Percentiles rank a stretch among this genome's conserved stretches.
phyloP scores from a whole-genome alignment of 2,329 filamentous ascomycete species.

The Plenodomus biglobosus region DNA sequence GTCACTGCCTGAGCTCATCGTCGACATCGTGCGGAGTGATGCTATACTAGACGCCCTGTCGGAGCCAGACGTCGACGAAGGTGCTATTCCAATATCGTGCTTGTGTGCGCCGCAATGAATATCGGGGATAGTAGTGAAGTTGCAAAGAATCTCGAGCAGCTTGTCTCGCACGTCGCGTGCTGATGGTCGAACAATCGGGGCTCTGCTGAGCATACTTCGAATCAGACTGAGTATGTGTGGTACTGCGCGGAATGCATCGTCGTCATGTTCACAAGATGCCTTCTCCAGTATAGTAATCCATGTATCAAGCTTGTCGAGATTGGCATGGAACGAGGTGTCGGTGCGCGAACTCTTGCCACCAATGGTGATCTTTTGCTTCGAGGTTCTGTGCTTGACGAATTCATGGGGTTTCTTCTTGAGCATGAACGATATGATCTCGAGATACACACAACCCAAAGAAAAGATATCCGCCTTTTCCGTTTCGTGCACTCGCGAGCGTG shows the following conservation, averaged over 20 bases:
- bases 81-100: constrained; percentile 30
- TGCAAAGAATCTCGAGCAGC: constrained; percentile 35
- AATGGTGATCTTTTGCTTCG: constrained; percentile 59
- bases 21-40: constrained; percentile 34
- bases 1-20: constrained; percentile 33
- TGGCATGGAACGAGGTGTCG: constrained; percentile 73
- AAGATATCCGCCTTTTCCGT: constrained; percentile 65
- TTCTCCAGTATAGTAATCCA: constrained; percentile 67
- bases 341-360: constrained; percentile 57
- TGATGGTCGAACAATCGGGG: constrained; percentile 45
- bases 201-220: constrained; percentile 47
- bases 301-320: constrained; percentile 65
- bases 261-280: constrained; percentile 52
- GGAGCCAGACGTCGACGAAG: constrained; percentile 29
- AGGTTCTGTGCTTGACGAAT: constrained; percentile 66
- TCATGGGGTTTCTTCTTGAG: constrained; percentile 67
- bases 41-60: constrained; percentile 33
- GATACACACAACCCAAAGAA: constrained; percentile 70
- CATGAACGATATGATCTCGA: constrained; percentile 70
- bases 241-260: constrained; percentile 44
- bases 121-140: constrained; percentile 34
- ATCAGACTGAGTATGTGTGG: constrained; percentile 47
- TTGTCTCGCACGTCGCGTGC: constrained; percentile 47
- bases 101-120: constrained; percentile 41
- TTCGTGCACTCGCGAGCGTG: constrained; percentile 34